A percentile compares a stretch with the other conserved stretches of the same genome.
Evolutionary conservation across 1,284 basidiomycete species (phyloP).

Genomic region (Cerrena zonata): DNA sequence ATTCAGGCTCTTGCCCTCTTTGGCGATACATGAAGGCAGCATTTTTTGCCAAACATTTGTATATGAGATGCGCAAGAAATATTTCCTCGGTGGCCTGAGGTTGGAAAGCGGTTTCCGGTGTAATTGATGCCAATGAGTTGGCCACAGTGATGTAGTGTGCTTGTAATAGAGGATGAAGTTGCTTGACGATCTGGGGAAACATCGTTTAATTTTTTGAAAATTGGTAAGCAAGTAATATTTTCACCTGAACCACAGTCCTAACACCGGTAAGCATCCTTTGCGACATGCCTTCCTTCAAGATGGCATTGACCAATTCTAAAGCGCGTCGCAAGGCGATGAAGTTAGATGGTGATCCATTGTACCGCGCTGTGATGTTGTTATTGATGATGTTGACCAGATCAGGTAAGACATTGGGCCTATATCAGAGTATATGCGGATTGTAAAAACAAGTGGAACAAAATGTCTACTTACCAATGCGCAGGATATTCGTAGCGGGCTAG

Average conservation of each 20-base stretch:
- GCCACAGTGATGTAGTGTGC: constrained; percentile 55
- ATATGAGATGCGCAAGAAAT: constrained; percentile 57
- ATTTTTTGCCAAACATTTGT: constrained; percentile 65
- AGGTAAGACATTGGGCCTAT: constrained; percentile 58
- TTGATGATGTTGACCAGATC: constrained; percentile 55
- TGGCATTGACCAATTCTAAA: constrained; percentile 53
- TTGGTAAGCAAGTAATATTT: constrained; percentile 4
- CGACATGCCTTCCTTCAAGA: constrained; percentile 63
- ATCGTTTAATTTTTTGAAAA: background rate
- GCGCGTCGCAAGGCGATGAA: constrained; percentile 52
- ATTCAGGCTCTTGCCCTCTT: constrained; percentile 39
- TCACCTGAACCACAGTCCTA: constrained; percentile 58
- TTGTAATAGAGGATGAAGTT: constrained; percentile 47
- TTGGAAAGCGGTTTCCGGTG: constrained; percentile 29
- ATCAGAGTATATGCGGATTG: background rate
- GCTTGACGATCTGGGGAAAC: constrained; percentile 44
- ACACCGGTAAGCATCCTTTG: constrained; percentile 64
- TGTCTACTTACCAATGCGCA: constrained; percentile 45
- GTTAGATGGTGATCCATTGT: constrained; percentile 36
- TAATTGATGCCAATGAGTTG: constrained; percentile 34
- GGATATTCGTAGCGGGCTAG: constrained; percentile 72
- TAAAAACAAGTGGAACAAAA: background rate
- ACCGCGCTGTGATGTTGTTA: constrained; percentile 44
- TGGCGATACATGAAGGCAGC: constrained; percentile 67
- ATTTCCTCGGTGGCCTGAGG: constrained; percentile 46